Evolutionary conservation across 805 yeast genomes (phyloP), one percentile per base, ranked within the genome.

Genomic region (Phaffomyces thermotolerans): DNA sequence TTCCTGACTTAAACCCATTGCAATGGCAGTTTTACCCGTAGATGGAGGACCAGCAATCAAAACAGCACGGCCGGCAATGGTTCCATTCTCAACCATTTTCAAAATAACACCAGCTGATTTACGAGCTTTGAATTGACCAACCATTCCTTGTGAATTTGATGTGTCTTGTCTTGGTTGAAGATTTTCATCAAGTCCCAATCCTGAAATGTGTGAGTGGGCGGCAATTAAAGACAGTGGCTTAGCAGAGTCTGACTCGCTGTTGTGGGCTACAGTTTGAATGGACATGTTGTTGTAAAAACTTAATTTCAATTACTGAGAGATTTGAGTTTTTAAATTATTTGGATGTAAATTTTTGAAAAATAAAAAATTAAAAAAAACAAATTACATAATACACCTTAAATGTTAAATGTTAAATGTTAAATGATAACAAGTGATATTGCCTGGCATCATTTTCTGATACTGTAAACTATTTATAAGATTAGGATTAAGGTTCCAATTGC

Each of bases 1-100:
- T 41, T 78, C 80, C 60, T 84, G 90, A 3, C 89, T 75, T 34
- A 84, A 72, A 15, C 97, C 99, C 84, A 89, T 84, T 13, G 99
- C 99, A 56, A 93, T 78, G 33, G 99, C 99, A 4, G 99, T 93
- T 65, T 93, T 93, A 65, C 99, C 99, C 0, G 99, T 93, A 13
- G 96, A 87, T 25, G 99, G 99, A 10, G 98, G 98, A 34, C 99
- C 99, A 0, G 99, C 98, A 48, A 93, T 74, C 50, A 93, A 68
- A 18, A 90, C 93, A 2, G 98, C 97, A 53, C 97, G 78, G 24
- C 99, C 99, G 20, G 98, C 96, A 65, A 93, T 91, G 52, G 86
- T 80, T 41, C 96, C 96, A 30, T 85, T 89, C 60, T 87, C 89
- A 48, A 93, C 88, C 88, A 93, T 83, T 67, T 86, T 90, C 54